Conservation (phyloP, 306 rosid species). For the Rosa multiflora region DNA sequence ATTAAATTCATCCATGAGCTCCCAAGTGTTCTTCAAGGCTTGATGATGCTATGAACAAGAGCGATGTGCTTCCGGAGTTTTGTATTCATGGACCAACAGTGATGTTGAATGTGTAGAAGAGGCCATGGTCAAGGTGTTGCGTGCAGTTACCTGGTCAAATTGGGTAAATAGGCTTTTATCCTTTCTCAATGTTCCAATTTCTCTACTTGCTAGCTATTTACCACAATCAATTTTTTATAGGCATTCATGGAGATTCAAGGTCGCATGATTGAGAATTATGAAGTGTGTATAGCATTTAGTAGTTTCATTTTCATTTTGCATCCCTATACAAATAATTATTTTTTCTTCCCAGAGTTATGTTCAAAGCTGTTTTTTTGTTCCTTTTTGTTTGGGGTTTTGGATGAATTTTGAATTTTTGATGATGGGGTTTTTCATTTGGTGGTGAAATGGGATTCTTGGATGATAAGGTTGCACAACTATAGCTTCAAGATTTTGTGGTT, state of each 20-base stretch:
- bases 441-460: constrained; percentile 60
- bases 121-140: constrained; percentile 84
- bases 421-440: constrained; percentile 2
- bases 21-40: constrained; percentile 46
- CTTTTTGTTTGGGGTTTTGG: neutral
- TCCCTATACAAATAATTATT: no score
- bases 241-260: no score
- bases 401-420: neutral
- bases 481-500: constrained; percentile 57
- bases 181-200: no score
- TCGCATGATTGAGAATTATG: no score
- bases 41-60: constrained; percentile 50
- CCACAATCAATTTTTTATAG: no score
- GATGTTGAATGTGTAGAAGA: constrained; percentile 68
- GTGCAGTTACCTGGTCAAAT: constrained; percentile 82
- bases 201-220: no score
- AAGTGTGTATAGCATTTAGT: no score
- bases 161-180: constrained; percentile 61
- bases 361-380: neutral
- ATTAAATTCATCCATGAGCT: constrained; percentile 59
- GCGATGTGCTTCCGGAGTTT: constrained; percentile 36
- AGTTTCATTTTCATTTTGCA: no score
- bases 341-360: neutral
- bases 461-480: constrained; percentile 58
- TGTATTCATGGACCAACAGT: constrained; percentile 56